A percentile compares a stretch with the other conserved stretches of the same genome.
Evolutionary conservation across 495 filamentous ascomycete species (phyloP).

Genomic region (Podospora pseudoanserina): DNA sequence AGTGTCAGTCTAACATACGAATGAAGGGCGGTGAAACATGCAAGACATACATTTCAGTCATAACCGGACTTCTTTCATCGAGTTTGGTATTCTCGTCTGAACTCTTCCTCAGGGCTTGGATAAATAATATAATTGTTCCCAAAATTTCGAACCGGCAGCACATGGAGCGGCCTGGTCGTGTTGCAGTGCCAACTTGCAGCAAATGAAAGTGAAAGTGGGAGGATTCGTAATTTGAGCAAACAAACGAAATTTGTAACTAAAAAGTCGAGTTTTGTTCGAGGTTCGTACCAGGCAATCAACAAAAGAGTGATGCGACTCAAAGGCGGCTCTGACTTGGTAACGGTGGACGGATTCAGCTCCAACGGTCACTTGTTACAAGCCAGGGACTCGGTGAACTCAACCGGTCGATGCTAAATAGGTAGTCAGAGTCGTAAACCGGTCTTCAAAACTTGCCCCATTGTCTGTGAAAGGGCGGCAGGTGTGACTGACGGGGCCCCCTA

Average conservation of each 20-base stretch:
- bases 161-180: constrained; percentile 18
- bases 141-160: constrained; percentile 50
- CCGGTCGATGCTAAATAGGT: not conserved
- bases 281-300: not conserved
- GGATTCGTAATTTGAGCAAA: not conserved
- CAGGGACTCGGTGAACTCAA: not conserved
- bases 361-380: not conserved
- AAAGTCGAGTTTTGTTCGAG: not conserved
- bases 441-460: not conserved
- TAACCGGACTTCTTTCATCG: not conserved
- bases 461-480: not conserved
- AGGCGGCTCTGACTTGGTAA: not conserved
- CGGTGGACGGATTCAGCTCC: not conserved
- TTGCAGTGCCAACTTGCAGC: not conserved
- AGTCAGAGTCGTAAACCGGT: not conserved
- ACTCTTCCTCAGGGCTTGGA: constrained; percentile 38
- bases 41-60: not conserved
- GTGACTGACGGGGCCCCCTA: not conserved
- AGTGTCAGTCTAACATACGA: not conserved
- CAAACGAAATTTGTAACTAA: not conserved
- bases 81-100: not conserved
- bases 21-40: not conserved
- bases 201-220: constrained; percentile 1
- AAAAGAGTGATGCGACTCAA: not conserved
- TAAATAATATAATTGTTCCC: constrained; percentile 45